Base-by-base conservation (phyloP, 352 stramenopile species). In the Paralagenidium karlingii region DNA sequence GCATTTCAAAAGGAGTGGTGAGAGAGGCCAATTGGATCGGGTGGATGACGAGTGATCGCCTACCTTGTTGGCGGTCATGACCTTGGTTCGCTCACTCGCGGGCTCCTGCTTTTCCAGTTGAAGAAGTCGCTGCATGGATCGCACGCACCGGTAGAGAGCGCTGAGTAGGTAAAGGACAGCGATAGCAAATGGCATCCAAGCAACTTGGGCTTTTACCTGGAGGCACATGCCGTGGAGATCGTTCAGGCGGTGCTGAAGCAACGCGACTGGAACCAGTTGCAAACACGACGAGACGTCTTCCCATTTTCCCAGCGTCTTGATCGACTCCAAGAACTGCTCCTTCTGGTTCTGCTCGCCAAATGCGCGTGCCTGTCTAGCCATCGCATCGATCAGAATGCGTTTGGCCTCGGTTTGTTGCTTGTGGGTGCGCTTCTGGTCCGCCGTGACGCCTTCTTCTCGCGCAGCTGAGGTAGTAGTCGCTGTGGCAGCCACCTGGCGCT, bases 341-440 rank as follows among this genome's bases (percentile, higher is more conserved):
- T 63, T 80, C 44, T 82, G 43, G 5, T 40, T 58, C 1, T 43
- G 46, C 46, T 86, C 63, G 3, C 74, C 70, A 3, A 86, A 38
- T n/a, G 77, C 77, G 26, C 77, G 77, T n/a, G 71, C 55, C 43
- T 81, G 77, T 20, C 77, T 73, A 8, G 51, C 53, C 12, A 87
- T 50, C n/a, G 75, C 64, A 18, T 91, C 77, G 8, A 63, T 52
- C 18, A 88, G 49, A 20, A 83, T 82, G 47, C 63, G 38, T 36
- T 82, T 80, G 39, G 79, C 67, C 24, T 63, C 51, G 21, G 82
- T 70, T 52, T 83, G 82, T 29, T 82, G 63, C 58, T 91, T 83
- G 33, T 74, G 64, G 27, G 76, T 31, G 51, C 86, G 82, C 49
- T 83, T 82, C 41, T 78, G 54, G 8, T 34, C 50, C 21, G 68